These are phyloP conservation scores for Canavalia gladiata DNA, from an alignment of 306 rosid genomes.

Conservation along the genomic window DNA sequence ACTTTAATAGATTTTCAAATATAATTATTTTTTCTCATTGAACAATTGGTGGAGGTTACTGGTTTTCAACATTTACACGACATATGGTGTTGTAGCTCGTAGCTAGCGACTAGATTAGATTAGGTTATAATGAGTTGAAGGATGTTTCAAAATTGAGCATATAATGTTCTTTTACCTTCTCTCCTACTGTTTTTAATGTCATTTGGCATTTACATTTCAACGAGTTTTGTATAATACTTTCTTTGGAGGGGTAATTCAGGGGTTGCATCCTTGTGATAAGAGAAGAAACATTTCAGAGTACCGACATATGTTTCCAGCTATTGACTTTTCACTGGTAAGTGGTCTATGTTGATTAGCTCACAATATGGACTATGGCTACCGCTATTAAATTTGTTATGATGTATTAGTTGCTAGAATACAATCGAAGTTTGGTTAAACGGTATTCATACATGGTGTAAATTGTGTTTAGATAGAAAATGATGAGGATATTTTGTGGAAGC, in stretches of 20 bases:
- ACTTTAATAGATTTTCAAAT: slow-evolving; percentile 1
- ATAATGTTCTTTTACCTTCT: background rate
- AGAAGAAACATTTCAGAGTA: slow-evolving; percentile 84
- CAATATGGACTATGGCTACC: slow-evolving; percentile 34
- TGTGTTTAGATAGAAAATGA: slow-evolving; percentile 74
- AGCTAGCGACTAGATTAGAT: slow-evolving; percentile 27
- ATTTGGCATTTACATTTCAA: slow-evolving; percentile 5
- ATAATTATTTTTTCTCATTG: background rate
- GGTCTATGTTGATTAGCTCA: slow-evolving; percentile 36
- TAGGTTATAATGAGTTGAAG: slow-evolving; percentile 7
- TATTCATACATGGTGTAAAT: slow-evolving; percentile 39
- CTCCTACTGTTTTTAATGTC: background rate
- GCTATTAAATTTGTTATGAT: slow-evolving; percentile 27
- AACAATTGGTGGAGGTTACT: background rate
- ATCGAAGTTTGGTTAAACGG: slow-evolving; percentile 40
- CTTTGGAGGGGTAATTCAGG: slow-evolving; percentile 61
- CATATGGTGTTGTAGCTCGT: slow-evolving; percentile 5
- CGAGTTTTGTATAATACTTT: background rate
- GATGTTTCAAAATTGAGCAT: slow-evolving; percentile 28
- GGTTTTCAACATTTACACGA: slow-evolving; percentile 33
- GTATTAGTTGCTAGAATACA: slow-evolving; percentile 35
- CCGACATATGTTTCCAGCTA: slow-evolving; percentile 78
- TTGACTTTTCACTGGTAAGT: slow-evolving; percentile 87
- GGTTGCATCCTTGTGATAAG: slow-evolving; percentile 93
- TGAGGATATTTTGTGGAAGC: slow-evolving; percentile 81